These are phyloP conservation scores for Marchantia paleacea DNA, from an alignment of 225 moss, liverwort and hornwort genomes.

Conservation along the genomic window DNA sequence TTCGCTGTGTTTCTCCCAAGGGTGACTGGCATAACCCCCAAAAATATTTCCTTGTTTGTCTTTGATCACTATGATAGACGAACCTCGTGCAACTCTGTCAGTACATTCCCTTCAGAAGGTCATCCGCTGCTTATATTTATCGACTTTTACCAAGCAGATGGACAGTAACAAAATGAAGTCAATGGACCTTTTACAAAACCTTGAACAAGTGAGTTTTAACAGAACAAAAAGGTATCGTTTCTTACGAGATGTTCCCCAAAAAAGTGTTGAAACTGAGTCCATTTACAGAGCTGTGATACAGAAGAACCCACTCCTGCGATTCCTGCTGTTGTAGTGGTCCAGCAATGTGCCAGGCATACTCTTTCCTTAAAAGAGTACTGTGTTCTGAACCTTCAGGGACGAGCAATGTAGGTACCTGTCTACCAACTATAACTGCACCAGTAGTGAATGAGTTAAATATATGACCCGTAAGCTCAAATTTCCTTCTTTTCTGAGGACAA, in stretches of 20 bases:
- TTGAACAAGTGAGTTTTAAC: too few relatives aligned
- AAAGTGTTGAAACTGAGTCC: constrained; percentile 95
- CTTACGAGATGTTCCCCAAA: constrained; percentile 69
- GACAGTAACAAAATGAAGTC: not conserved
- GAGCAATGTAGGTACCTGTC: constrained; percentile 64
- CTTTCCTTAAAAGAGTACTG: constrained; percentile 56
- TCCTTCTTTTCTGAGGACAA: not conserved
- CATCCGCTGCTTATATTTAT: not conserved
- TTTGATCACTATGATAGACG: constrained; percentile 81
- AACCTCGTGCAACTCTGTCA: constrained; percentile 63
- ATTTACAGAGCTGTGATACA: constrained; percentile 80
- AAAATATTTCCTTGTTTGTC: constrained; percentile 79
- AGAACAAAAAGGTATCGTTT: constrained; percentile 14
- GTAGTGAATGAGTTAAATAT: not conserved
- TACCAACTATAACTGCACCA: constrained; percentile 55
- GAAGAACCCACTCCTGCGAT: constrained; percentile 67
- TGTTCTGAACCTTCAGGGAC: constrained; percentile 51
- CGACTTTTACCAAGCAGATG: not conserved
- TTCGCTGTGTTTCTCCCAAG: constrained; percentile 78
- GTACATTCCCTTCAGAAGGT: not conserved
- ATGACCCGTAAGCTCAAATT: not conserved
- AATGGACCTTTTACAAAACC: not conserved
- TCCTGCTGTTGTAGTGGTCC: constrained; percentile 83
- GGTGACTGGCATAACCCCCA: constrained; percentile 93
- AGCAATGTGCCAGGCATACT: constrained; percentile 93